Percentiles rank a stretch among this genome's conserved stretches.
Conservation (phyloP, 352 stramenopile genomes). For the Phytophthora hibernalis region DNA sequence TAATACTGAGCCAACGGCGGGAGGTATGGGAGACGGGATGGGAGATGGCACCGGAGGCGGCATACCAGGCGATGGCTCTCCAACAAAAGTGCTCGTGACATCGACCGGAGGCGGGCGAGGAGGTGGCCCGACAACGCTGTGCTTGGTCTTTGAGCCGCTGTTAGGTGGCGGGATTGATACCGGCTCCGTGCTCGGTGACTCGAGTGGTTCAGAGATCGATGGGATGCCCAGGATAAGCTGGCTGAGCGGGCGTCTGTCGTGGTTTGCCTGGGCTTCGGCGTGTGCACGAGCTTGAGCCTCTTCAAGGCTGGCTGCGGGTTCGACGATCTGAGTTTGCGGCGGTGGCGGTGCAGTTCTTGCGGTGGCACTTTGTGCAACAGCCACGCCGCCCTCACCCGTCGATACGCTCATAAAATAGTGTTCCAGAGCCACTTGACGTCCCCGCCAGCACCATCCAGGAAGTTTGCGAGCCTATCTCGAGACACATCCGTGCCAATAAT, state of each 20-base stretch:
- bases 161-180: constrained; percentile 23
- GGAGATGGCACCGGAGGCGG: constrained; percentile 42
- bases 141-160: constrained; percentile 20
- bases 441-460: constrained; percentile 80
- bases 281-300: constrained; percentile 45
- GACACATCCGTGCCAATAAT: constrained; percentile 82
- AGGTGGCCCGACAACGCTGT: constrained; percentile 21
- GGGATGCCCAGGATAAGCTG: constrained; percentile 79
- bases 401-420: constrained; percentile 91
- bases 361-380: constrained; percentile 7
- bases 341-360: constrained; percentile 10
- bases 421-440: constrained; percentile 88
- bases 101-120: constrained; percentile 37
- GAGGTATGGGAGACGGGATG: constrained; percentile 27
- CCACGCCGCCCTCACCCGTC: constrained; percentile 31
- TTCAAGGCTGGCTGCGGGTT: constrained; percentile 31
- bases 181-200: constrained; percentile 28
- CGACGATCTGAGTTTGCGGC: constrained; percentile 10
- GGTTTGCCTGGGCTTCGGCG: constrained; percentile 46
- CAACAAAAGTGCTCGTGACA: constrained; percentile 46
- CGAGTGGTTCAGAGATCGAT: constrained; percentile 44
- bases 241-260: constrained; percentile 60
- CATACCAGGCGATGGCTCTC: constrained; percentile 51
- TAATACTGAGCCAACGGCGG: constrained; percentile 15
- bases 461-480: constrained; percentile 73